A percentile compares a stretch with the other conserved stretches of the same genome.
Evolutionary conservation across 805 yeast genomes (phyloP).

Genomic region (Barnettozyma botsteinii): DNA sequence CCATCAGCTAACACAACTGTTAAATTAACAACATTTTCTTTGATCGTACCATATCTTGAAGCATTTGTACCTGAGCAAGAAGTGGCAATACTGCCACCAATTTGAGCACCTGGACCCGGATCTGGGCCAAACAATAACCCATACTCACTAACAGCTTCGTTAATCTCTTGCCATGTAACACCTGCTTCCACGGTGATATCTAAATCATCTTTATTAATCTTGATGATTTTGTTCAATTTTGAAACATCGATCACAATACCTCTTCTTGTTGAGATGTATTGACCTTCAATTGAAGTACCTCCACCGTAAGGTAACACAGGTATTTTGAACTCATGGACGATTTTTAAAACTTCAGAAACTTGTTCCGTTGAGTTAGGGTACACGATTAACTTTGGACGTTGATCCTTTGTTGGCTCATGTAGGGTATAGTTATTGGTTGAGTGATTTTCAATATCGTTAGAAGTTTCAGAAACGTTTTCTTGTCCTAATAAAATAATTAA

Average conservation of each 20-base stretch:
- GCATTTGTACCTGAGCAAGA: slow-evolving; percentile 79
- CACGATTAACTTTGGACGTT: slow-evolving; percentile 43
- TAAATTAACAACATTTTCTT: slow-evolving; percentile 58
- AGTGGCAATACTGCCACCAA: slow-evolving; percentile 74
- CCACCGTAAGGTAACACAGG: slow-evolving; percentile 63
- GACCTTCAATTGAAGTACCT: slow-evolving; percentile 63
- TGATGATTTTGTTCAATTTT: slow-evolving; percentile 50
- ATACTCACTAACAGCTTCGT: slow-evolving; percentile 39
- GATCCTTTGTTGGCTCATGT: slow-evolving; percentile 43
- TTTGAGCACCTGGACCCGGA: slow-evolving; percentile 71
- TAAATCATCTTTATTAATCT: slow-evolving; percentile 54
- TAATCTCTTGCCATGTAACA: slow-evolving; percentile 68
- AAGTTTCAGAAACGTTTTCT: slow-evolving; percentile 20
- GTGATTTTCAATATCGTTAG: slow-evolving; percentile 34
- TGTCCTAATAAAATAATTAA: slow-evolving; percentile 25
- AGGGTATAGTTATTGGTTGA: slow-evolving; percentile 44
- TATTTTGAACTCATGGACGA: slow-evolving; percentile 44
- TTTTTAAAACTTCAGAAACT: slow-evolving; percentile 47
- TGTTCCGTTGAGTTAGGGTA: slow-evolving; percentile 52
- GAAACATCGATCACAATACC: slow-evolving; percentile 60
- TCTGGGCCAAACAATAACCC: slow-evolving; percentile 66
- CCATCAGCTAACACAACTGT: slow-evolving; percentile 80
- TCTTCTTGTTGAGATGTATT: slow-evolving; percentile 51
- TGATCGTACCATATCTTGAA: slow-evolving; percentile 72
- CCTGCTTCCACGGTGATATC: slow-evolving; percentile 73